These are phyloP conservation scores for Byssochlamys sp. DNA, from an alignment of 2,329 filamentous ascomycete genomes.

Conservation along the genomic window DNA sequence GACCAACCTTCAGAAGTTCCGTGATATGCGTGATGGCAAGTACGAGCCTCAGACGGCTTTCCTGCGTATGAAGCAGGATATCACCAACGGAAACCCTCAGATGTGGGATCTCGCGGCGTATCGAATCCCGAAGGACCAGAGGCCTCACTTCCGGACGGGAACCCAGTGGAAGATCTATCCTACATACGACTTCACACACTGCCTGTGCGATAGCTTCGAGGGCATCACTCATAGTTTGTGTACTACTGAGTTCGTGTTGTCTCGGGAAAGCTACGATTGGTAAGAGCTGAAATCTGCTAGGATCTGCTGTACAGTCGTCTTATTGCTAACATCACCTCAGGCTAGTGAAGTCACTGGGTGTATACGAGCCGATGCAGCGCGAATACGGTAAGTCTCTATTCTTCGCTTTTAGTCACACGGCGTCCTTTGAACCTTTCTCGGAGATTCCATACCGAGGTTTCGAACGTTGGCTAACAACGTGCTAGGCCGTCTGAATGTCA, in stretches of 20 bases:
- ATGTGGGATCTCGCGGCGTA: slow-evolving; percentile 96
- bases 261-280: slow-evolving; percentile 82
- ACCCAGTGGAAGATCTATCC: slow-evolving; percentile 86
- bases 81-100: slow-evolving; percentile 75
- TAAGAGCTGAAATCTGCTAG: slow-evolving; percentile 52
- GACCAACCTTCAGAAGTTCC: slow-evolving; percentile 59
- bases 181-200: slow-evolving; percentile 87
- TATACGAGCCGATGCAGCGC: slow-evolving; percentile 89
- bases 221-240: slow-evolving; percentile 84
- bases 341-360: slow-evolving; percentile 42
- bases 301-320: not conserved
- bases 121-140: slow-evolving; percentile 58
- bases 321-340: not conserved
- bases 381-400: slow-evolving; percentile 49
- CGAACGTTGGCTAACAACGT: slow-evolving; percentile 20
- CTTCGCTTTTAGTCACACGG: not conserved
- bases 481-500: slow-evolving; percentile 62
- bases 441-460: not conserved
- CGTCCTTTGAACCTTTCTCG: too few species aligned
- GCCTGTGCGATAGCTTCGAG: slow-evolving; percentile 85
- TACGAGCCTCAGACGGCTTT: not conserved
- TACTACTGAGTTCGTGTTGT: slow-evolving; percentile 82
- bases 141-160: slow-evolving; percentile 53
- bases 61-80: slow-evolving; percentile 41
- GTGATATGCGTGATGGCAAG: slow-evolving; percentile 1